Evolutionary conservation across 2,329 filamentous ascomycete genomes (phyloP).

Genomic region (Microcera coccophila): DNA sequence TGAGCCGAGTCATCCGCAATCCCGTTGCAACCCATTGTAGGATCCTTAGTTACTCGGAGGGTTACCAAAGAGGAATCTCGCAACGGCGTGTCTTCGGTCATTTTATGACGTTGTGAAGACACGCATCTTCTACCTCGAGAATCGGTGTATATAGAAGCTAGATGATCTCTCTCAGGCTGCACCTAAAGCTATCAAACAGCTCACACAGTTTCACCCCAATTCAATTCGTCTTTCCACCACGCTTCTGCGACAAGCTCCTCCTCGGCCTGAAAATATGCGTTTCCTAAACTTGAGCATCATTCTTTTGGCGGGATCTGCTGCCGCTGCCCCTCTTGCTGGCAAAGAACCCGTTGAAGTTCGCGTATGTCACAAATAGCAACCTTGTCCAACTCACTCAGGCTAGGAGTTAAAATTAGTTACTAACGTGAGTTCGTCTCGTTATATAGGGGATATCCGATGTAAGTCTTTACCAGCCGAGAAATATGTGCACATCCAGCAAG

Average conservation of each 20-base stretch:
- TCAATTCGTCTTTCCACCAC: background rate
- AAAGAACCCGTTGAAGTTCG: background rate
- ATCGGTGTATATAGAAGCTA: background rate
- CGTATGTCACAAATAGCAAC: background rate
- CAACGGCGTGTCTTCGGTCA: background rate
- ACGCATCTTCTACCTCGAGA: background rate
- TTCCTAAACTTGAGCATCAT: background rate
- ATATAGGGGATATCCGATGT: background rate
- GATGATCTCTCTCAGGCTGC: background rate
- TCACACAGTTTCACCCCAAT: background rate
- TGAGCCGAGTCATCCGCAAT: background rate
- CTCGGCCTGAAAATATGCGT: background rate
- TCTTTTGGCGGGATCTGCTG: background rate
- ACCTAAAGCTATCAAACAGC: background rate
- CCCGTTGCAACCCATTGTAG: background rate
- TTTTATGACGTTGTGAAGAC: background rate
- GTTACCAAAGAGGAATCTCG: background rate
- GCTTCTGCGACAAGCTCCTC: background rate
- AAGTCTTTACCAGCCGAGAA: background rate
- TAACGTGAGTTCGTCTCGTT: background rate
- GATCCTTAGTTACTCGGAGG: background rate
- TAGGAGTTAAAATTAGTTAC: background rate
- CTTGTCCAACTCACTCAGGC: background rate
- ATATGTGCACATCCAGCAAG: background rate
- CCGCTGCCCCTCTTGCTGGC: background rate